Evolutionary conservation across 1,284 basidiomycete genomes (phyloP).

Genomic region (Sphagnurus paluster): DNA sequence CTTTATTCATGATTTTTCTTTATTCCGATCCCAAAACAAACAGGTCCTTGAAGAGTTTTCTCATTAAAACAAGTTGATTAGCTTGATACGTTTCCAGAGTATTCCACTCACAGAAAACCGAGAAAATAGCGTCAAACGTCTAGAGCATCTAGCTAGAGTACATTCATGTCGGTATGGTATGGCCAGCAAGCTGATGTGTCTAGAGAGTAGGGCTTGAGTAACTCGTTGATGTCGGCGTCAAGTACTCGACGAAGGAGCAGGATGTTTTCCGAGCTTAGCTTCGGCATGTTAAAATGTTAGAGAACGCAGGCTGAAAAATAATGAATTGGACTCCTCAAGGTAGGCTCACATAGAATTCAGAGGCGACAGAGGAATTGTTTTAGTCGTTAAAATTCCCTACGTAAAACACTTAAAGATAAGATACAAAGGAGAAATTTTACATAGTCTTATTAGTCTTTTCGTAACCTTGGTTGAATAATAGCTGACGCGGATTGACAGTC

Average conservation of each 20-base stretch:
- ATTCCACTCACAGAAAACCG: constrained; percentile 45
- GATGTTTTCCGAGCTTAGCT: constrained; percentile 10
- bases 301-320: neutral
- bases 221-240: constrained; percentile 25
- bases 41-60: constrained; percentile 41
- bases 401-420: neutral
- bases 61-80: constrained; percentile 31
- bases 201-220: constrained; percentile 41
- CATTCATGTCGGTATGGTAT: constrained; percentile 46
- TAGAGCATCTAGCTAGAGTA: constrained; percentile 48
- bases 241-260: constrained; percentile 30
- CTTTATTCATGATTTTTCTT: neutral
- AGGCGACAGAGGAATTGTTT: constrained; percentile 48
- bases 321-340: too few species aligned
- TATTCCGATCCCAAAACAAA: constrained; percentile 47
- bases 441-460: constrained; percentile 44
- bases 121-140: constrained; percentile 49
- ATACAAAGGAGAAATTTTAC: constrained; percentile 21
- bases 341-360: constrained; percentile 39
- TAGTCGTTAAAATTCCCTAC: constrained; percentile 50
- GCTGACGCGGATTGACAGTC: constrained; percentile 38
- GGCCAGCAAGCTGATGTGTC: constrained; percentile 49
- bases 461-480: constrained; percentile 40
- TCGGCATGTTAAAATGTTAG: constrained; percentile 6
- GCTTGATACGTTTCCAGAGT: too few species aligned